Base-by-base conservation (phyloP, 768 basidiomycete species). In the Leucosporidium yakuticum region DNA sequence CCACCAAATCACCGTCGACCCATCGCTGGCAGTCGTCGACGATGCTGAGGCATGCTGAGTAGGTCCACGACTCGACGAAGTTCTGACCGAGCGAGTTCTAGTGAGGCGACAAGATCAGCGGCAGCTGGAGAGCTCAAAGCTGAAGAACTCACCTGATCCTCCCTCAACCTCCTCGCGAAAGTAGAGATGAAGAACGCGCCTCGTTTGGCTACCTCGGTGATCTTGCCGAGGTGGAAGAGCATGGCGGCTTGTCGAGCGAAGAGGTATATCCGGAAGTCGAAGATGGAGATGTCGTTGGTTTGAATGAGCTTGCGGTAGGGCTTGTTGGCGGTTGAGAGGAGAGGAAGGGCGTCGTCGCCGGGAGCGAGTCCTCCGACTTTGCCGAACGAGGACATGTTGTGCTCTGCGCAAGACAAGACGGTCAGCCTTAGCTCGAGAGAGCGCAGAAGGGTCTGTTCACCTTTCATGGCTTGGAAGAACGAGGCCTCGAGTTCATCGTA, bases 11-110 rank as follows among this genome's bases (percentile, higher is more conserved):
- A 21, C 74, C 69, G 21, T 64, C 59, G 23, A 77, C 74, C 90
- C 91, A 93, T 3, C 79, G 78, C 69, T 90, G 87, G 74, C 88
- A 90, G 72, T 87, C 86, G 19, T 90, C 87, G 32, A 92, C 85
- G 54, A 88, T 86, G 70, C 87, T 90, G 54, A 94, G 81, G 25
- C 91, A 87, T 0, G 93, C 91, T 23, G 89, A 91, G 79, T 91
- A 97, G 44, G 85, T 88, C 96, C 96, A 99, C 0, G 90, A 88
- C 76, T 96, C 90, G 44, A 96, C 82, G 77, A 95, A 96, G 75
- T 87, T 85, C 23, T 81, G 80, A 0, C 78, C 76, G 2, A 80
- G 76, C 19, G 39, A 25, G 59, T 48, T 44, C 59, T 60, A 12
- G 25, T 15, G 6, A 14, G 11, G 14, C 44, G n/a, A 19, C 36